These are phyloP conservation scores for Dacryopinax primogenitus DNA, from an alignment of 768 basidiomycete species.

Conservation along the genomic window DNA sequence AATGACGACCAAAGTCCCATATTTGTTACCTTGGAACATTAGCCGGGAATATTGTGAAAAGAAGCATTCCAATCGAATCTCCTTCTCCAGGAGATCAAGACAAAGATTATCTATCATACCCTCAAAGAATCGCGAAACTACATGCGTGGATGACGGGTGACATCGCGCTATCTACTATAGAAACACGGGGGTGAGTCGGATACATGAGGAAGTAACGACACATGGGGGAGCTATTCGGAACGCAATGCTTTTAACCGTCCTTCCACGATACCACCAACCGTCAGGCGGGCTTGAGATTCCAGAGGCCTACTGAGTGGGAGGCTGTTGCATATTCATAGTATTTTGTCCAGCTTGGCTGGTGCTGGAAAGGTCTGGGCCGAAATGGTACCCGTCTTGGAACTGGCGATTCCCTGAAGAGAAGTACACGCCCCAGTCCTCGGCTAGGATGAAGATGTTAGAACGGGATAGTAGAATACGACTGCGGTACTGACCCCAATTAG, in stretches of 20 bases:
- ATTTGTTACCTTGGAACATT: too few relatives aligned
- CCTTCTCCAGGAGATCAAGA: neutral
- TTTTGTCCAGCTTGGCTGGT: neutral
- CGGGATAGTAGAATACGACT: too few relatives aligned
- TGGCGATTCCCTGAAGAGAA: constrained; percentile 12
- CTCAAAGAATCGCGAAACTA: constrained; percentile 10
- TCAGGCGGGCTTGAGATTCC: neutral
- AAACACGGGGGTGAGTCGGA: constrained; percentile 6
- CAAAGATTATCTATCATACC: constrained; percentile 5
- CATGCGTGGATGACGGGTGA: constrained; percentile 8
- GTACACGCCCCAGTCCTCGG: neutral
- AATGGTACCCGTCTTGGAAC: constrained; percentile 16
- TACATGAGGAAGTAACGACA: constrained; percentile 4
- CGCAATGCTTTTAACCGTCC: constrained; percentile 4
- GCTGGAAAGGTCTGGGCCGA: neutral
- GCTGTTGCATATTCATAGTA: neutral
- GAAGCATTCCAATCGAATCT: neutral
- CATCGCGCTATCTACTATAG: constrained; percentile 10
- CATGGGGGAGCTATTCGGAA: neutral
- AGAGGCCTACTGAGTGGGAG: neutral
- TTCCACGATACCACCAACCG: neutral
- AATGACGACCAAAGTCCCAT: neutral
- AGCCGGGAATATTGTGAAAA: too few relatives aligned
- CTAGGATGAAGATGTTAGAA: neutral
- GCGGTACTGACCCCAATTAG: neutral